These are phyloP conservation scores for Heterobasidion irregulare DNA, from an alignment of 1,284 basidiomycete species.

Conservation along the genomic window DNA sequence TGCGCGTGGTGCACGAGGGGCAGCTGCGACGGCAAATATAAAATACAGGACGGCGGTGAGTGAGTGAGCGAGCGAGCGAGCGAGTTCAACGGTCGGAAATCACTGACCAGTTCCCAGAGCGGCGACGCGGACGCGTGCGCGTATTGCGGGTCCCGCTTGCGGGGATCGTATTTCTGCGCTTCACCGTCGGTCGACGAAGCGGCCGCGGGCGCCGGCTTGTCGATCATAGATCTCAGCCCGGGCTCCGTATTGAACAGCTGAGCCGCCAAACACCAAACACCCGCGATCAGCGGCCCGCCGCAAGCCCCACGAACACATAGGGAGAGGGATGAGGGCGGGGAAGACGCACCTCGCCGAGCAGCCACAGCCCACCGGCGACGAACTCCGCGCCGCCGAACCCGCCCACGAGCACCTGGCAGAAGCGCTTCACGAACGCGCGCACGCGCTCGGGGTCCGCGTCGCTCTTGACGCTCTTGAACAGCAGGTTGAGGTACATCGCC, in stretches of 20 bases:
- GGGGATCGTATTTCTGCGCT: slow-evolving; percentile 64
- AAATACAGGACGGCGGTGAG: neutral
- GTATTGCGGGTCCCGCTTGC: slow-evolving; percentile 88
- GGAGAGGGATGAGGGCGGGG: no score
- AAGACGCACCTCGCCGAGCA: slow-evolving; percentile 60
- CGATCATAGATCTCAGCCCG: slow-evolving; percentile 63
- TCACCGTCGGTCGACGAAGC: slow-evolving; percentile 25
- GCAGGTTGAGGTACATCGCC: slow-evolving; percentile 94
- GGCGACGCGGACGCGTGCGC: slow-evolving; percentile 79
- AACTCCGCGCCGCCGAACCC: slow-evolving; percentile 80
- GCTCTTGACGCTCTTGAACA: slow-evolving; percentile 88
- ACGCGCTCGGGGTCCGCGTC: slow-evolving; percentile 64
- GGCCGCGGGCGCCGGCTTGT: slow-evolving; percentile 23
- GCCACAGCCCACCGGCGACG: slow-evolving; percentile 79
- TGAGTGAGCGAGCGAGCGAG: neutral
- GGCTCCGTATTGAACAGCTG: slow-evolving; percentile 75
- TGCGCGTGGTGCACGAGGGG: slow-evolving; percentile 87
- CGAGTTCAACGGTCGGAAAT: neutral
- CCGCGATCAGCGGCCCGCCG: neutral
- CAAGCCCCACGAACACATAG: neutral
- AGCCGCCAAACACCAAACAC: neutral
- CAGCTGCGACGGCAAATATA: slow-evolving; percentile 33
- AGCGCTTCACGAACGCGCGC: slow-evolving; percentile 80
- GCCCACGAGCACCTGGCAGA: slow-evolving; percentile 78
- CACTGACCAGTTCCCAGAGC: slow-evolving; percentile 80